Conservation (phyloP, 2,329 filamentous ascomycete species). For the Cryphonectria nitschkei region DNA sequence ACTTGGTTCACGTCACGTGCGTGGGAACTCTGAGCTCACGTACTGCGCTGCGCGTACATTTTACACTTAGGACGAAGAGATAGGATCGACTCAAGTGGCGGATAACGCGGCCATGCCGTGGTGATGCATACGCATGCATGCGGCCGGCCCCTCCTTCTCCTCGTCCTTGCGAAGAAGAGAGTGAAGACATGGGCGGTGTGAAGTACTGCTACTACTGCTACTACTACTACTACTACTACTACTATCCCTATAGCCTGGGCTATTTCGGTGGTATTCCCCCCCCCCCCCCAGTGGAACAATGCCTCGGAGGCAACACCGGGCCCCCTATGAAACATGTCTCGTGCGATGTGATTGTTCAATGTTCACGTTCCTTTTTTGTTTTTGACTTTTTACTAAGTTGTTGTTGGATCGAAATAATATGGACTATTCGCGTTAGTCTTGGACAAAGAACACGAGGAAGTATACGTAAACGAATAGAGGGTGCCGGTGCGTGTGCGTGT, state of each 20-base stretch:
- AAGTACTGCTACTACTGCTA: neutral
- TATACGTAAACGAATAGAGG: no score
- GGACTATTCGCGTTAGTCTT: no score
- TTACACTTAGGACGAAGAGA: neutral
- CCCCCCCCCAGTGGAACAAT: neutral
- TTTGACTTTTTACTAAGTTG: no score
- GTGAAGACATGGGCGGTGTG: neutral
- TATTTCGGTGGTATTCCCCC: neutral
- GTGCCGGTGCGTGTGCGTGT: neutral
- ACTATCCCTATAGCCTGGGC: neutral
- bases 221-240: neutral
- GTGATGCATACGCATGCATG: neutral
- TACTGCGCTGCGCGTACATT: neutral
- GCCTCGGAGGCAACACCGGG: neutral
- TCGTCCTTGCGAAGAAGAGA: no score
- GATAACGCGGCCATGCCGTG: neutral
- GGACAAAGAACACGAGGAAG: no score
- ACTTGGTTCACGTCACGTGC: neutral
- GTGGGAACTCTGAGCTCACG: neutral
- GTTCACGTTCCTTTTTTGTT: no score
- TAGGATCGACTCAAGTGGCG: neutral
- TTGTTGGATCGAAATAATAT: no score
- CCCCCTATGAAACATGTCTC: conserved; percentile 1
- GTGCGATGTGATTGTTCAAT: neutral
- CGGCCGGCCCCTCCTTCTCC: neutral